A percentile compares a stretch with the other conserved stretches of the same genome.
These are phyloP conservation scores for Sordaria brevicollis DNA, from an alignment of 495 filamentous ascomycete genomes.

Conservation along the genomic window DNA sequence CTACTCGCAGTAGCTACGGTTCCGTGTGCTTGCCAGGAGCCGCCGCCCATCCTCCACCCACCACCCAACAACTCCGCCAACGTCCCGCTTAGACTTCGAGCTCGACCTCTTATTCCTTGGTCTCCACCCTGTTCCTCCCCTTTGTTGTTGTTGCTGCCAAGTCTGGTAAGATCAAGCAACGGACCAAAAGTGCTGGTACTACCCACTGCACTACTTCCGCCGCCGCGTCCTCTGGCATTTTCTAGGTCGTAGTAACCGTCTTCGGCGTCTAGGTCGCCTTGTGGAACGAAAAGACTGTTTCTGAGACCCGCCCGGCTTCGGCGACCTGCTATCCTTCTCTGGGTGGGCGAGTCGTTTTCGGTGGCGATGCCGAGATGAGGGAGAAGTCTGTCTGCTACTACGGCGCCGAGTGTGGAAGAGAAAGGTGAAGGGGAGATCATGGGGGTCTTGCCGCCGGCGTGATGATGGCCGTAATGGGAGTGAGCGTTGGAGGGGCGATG, in stretches of 20 bases:
- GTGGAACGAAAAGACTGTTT: constrained; percentile 32
- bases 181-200: constrained; percentile 8
- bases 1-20: not conserved
- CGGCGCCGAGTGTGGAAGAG: constrained; percentile 35
- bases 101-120: constrained; percentile 21
- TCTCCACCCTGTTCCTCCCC: not conserved
- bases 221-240: not conserved
- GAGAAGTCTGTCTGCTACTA: constrained; percentile 34
- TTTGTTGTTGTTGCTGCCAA: not conserved
- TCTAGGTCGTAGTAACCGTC: constrained; percentile 1
- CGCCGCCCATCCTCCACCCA: not conserved
- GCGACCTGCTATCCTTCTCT: constrained; percentile 13
- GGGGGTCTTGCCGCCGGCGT: constrained; percentile 4
- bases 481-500: constrained; percentile 14
- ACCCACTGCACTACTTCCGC: constrained; percentile 1
- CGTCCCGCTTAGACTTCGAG: constrained; percentile 42
- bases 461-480: constrained; percentile 19
- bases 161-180: not conserved
- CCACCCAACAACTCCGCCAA: constrained; percentile 34
- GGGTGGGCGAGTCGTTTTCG: not conserved
- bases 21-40: too few relatives aligned
- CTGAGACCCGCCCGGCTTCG: constrained; percentile 25
- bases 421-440: constrained; percentile 39
- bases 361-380: constrained; percentile 17
- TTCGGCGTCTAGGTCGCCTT: constrained; percentile 17